Conservation (phyloP, 2,329 filamentous ascomycete species). For the Aspergillus thermomutatus region DNA sequence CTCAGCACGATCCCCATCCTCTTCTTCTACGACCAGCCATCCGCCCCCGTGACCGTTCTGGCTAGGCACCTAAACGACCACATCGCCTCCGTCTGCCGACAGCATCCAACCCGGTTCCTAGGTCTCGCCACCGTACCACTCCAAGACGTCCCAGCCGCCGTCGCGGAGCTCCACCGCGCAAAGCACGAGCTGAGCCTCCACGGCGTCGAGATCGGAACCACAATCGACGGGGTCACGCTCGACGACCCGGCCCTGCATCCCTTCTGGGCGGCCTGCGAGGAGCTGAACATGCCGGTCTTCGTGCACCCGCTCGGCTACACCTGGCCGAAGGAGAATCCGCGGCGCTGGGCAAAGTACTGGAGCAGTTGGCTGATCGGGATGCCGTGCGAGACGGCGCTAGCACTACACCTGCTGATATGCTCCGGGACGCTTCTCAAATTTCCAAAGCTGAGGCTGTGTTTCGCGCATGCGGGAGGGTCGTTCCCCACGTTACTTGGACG, state of each 20-base stretch:
- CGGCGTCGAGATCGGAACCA: slow-evolving; percentile 17
- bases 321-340: slow-evolving; percentile 14
- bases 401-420: slow-evolving; percentile 12
- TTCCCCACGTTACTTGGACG: slow-evolving; percentile 15
- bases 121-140: slow-evolving; percentile 16
- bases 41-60: slow-evolving; percentile 7
- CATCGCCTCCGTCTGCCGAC: slow-evolving; percentile 11
- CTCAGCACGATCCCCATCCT: slow-evolving; percentile 16
- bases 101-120: slow-evolving; percentile 11
- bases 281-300: slow-evolving; percentile 15
- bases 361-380: slow-evolving; percentile 17
- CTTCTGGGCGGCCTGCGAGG: slow-evolving; percentile 17
- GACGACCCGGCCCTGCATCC: slow-evolving; percentile 11
- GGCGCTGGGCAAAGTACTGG: slow-evolving; percentile 18
- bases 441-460: slow-evolving; percentile 13
- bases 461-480: slow-evolving; percentile 16
- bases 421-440: slow-evolving; percentile 14
- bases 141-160: slow-evolving; percentile 10
- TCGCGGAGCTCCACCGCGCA: slow-evolving; percentile 9
- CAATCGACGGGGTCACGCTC: slow-evolving; percentile 9
- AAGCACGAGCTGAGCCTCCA: slow-evolving; percentile 10
- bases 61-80: slow-evolving; percentile 14
- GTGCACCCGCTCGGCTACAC: slow-evolving; percentile 20
- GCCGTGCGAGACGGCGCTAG: slow-evolving; percentile 17
- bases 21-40: slow-evolving; percentile 18